phyloP scores from a whole-genome alignment of 140 eudicot genomes.

The Flaveria floridana region DNA sequence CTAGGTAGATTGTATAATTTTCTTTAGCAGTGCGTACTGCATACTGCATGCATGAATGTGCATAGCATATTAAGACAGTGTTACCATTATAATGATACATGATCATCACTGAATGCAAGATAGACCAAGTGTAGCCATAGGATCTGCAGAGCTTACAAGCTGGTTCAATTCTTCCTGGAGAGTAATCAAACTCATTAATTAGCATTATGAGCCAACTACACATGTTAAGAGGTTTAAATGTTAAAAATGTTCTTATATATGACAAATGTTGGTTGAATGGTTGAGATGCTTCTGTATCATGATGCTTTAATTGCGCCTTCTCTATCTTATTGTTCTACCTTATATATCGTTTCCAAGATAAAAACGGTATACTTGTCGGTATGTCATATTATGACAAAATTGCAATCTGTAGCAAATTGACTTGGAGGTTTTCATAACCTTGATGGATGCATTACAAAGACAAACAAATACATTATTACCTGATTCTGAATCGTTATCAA shows the following conservation, averaged over 20 bases:
- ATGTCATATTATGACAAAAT: background rate
- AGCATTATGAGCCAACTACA: background rate
- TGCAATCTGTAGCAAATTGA: background rate
- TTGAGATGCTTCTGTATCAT: background rate
- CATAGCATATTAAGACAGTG: background rate
- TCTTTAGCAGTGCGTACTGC: background rate
- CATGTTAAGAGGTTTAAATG: background rate
- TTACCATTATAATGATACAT: background rate
- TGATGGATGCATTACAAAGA: too few species aligned
- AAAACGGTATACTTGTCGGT: background rate
- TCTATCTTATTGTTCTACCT: background rate
- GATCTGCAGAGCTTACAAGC: constrained; percentile 1
- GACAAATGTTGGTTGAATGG: constrained; percentile 1
- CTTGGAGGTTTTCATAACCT: too few species aligned
- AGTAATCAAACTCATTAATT: constrained; percentile 16
- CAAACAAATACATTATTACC: too few species aligned
- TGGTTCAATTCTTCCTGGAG: constrained; percentile 1
- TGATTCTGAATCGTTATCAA: too few species aligned
- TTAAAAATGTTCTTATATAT: constrained; percentile 15
- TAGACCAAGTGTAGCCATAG: background rate
- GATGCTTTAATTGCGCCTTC: background rate
- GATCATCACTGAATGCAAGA: background rate
- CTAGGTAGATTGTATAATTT: background rate
- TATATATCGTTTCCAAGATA: background rate
- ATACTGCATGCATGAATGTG: background rate